Percentiles rank a stretch among this genome's conserved stretches.
Conservation (phyloP, 2,329 filamentous ascomycete genomes). For the Ophiocordyceps australis region DNA sequence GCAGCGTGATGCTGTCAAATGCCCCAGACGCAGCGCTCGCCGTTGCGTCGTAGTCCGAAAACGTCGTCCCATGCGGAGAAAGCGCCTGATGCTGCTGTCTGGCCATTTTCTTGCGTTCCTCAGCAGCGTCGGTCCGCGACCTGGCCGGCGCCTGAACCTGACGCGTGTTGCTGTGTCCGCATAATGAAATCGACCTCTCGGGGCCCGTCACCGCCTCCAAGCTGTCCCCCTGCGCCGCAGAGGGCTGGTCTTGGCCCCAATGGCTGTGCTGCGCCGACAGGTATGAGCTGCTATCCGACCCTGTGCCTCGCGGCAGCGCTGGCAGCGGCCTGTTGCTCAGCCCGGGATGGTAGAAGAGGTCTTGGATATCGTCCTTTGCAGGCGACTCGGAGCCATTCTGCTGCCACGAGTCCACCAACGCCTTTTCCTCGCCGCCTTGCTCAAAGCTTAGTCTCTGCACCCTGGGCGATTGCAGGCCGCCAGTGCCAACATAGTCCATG, state of each 20-base stretch:
- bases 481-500: conserved; percentile 81
- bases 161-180: conserved; percentile 66
- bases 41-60: conserved; percentile 38
- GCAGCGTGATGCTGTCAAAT: conserved; percentile 72
- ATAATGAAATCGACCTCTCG: conserved; percentile 64
- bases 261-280: conserved; percentile 24
- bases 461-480: conserved; percentile 63
- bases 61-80: conserved; percentile 29
- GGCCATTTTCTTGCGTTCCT: conserved; percentile 38
- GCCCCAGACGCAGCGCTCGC: conserved; percentile 34
- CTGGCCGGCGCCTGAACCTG: conserved; percentile 66
- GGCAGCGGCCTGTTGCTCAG: conserved; percentile 47
- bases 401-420: conserved; percentile 34
- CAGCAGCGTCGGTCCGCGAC: conserved; percentile 86
- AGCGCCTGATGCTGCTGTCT: conserved; percentile 29
- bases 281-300: conserved; percentile 40
- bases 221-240: conserved; percentile 13
- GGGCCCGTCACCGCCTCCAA: too few relatives aligned
- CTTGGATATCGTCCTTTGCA: conserved; percentile 56
- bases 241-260: too few relatives aligned
- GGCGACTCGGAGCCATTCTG: conserved; percentile 48
- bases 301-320: conserved; percentile 39
- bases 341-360: conserved; percentile 87
- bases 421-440: conserved; percentile 62
- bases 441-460: conserved; percentile 72